Conservation (phyloP, 2,329 filamentous ascomycete genomes). For the Epichloe aotearoae region DNA sequence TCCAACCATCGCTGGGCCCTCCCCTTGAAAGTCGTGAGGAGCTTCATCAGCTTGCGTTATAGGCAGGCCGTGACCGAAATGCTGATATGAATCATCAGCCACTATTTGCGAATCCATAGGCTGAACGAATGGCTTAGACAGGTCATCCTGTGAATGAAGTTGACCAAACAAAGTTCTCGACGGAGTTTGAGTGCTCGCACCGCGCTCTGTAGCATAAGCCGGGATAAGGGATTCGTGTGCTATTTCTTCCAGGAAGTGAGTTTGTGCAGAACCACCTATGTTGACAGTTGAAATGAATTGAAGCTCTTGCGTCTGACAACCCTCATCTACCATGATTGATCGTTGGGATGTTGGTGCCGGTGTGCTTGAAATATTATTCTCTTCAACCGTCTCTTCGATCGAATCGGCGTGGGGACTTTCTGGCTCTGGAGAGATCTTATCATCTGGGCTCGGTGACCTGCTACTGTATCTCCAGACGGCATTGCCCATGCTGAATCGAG, state of each 20-base stretch:
- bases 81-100: not conserved
- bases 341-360: not conserved
- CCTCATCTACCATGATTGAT: conserved; percentile 23
- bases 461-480: conserved; percentile 63
- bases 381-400: conserved; percentile 3
- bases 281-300: conserved; percentile 16
- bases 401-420: conserved; percentile 9
- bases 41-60: not conserved
- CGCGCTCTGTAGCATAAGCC: not conserved
- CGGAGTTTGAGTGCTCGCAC: conserved; percentile 5
- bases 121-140: not conserved
- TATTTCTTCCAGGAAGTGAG: conserved; percentile 7
- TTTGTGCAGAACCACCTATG: conserved; percentile 17
- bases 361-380: not conserved
- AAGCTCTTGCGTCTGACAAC: conserved; percentile 20
- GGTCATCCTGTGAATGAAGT: not conserved
- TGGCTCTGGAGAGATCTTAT: conserved; percentile 19
- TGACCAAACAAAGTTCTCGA: conserved; percentile 6
- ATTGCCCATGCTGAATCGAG: conserved; percentile 53
- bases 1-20: not conserved
- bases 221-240: conserved; percentile 7
- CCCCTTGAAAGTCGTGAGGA: not conserved
- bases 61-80: not conserved
- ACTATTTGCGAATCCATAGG: not conserved
- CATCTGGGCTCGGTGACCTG: conserved; percentile 57